Conservation (phyloP, 371 early-diverging fungal genomes). For the Parasitella parasitica region DNA sequence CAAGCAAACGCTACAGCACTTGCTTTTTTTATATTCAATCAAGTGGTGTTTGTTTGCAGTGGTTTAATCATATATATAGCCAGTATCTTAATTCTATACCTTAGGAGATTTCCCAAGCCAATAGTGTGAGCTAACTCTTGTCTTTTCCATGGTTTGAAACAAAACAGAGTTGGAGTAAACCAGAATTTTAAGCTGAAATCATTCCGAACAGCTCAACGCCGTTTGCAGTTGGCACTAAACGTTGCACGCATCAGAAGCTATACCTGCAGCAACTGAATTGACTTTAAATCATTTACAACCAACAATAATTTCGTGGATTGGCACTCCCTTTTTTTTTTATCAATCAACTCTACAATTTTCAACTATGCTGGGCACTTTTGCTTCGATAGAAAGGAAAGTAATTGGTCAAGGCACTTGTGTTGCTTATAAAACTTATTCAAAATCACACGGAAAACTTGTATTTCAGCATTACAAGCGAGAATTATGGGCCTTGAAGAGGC, state of each 20-base stretch:
- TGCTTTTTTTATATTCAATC: too few relatives aligned
- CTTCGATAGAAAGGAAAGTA: constrained; percentile 27
- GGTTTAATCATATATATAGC: background rate
- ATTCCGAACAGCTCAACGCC: background rate
- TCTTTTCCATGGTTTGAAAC: background rate
- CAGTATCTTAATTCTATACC: background rate
- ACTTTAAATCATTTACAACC: too few relatives aligned
- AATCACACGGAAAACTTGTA: constrained; percentile 33
- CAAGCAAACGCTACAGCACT: background rate
- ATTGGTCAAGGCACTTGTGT: constrained; percentile 9
- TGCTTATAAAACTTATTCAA: constrained; percentile 44
- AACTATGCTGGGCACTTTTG: constrained; percentile 32
- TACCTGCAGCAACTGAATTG: too few relatives aligned
- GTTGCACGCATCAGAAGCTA: too few relatives aligned
- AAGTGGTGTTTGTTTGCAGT: background rate
- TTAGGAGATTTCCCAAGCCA: background rate
- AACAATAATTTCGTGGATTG: too few relatives aligned
- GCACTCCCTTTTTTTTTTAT: background rate
- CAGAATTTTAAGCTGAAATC: background rate
- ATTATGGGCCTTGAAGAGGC: constrained; percentile 27
- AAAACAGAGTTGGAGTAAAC: background rate
- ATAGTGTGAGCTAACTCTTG: background rate
- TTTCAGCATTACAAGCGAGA: constrained; percentile 39
- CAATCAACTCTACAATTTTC: background rate
- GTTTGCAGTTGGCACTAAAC: too few relatives aligned